phyloP scores from a whole-genome alignment of 1,139 yeast species.

The Geotrichum carabidarum region DNA sequence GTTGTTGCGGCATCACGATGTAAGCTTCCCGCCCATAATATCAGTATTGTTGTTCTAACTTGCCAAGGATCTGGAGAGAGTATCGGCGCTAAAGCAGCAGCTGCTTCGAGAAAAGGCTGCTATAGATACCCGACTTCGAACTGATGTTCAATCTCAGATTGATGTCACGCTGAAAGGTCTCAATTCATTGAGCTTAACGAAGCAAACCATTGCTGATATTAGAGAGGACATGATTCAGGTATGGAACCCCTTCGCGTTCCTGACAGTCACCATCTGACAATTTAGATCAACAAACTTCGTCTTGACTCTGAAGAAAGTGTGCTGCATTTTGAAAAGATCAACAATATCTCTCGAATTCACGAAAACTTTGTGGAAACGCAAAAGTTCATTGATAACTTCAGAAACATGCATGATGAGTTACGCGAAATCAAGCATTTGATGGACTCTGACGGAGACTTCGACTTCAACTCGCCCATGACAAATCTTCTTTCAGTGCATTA shows the following conservation, averaged over 20 bases:
- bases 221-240: slow-evolving; percentile 31
- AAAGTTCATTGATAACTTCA: slow-evolving; percentile 58
- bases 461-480: slow-evolving; percentile 54
- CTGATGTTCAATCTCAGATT: slow-evolving; percentile 58
- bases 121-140: slow-evolving; percentile 63
- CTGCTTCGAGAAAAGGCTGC: slow-evolving; percentile 64
- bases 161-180: slow-evolving; percentile 45
- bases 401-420: slow-evolving; percentile 50
- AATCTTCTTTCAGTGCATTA: slow-evolving; percentile 64
- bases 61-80: slow-evolving; percentile 50
- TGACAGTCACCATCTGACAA: not conserved
- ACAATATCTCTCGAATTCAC: slow-evolving; percentile 58
- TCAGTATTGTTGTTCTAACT: not conserved
- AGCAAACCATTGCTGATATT: slow-evolving; percentile 30
- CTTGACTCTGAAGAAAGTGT: slow-evolving; percentile 35
- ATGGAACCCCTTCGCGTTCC: not conserved
- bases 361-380: slow-evolving; percentile 70
- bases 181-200: slow-evolving; percentile 32
- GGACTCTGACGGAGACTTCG: slow-evolving; percentile 46
- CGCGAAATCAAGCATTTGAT: slow-evolving; percentile 50
- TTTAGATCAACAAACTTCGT: slow-evolving; percentile 27
- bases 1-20: slow-evolving; percentile 31
- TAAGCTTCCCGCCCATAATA: slow-evolving; percentile 14
- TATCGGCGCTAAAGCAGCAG: slow-evolving; percentile 52
- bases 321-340: slow-evolving; percentile 54